Evolutionary conservation across 768 basidiomycete genomes (phyloP), one percentile per base, ranked within the genome.

Genomic region (Epithele typhae): DNA sequence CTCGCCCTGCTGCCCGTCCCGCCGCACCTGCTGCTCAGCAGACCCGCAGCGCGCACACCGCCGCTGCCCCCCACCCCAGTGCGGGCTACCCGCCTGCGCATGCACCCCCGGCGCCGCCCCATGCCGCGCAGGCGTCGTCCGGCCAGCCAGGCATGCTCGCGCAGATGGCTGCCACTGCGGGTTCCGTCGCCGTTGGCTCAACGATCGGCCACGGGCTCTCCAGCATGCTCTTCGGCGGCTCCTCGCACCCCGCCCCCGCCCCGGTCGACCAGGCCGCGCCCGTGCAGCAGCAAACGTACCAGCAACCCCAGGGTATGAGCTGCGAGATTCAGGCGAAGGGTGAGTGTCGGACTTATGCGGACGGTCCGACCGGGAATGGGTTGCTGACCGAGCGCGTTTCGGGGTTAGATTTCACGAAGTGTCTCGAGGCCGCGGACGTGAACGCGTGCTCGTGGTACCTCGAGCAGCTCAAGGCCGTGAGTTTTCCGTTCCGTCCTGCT

Each of bases 191-290:
- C 5, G 72, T 90, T 40, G 92, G 92, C 21, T 92, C 88, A 7
- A 84, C 82, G 46, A 79, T 95, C 53, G 92, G 91, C 37, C 92
- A 95, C 62, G 92, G 92, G n/a, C 61, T 95, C 53, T 91, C 88
- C 34, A 77, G 66, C 64, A 91, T 93, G 89, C 79, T 94, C 50
- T 95, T 93, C 57, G 92, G 92, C 38, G 82, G 87, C 48, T 67
- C 70, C 0, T 65, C 74, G 30, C 57, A 77, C 12, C 64, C 75
- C 7, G 68, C 71, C 2, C 72, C 71, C 23, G 74, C 63, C 6
- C 65, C 63, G 17, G 61, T 61, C 24, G 61, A 78, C 14, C 73
- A 72, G 19, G 73, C 78, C 11, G 64, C 76, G 4, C 75, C 82
- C 18, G 74, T 63, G 14, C 72, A 73, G 39, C 69, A 71, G 33